Evolutionary conservation across 345 rosid species (phyloP), one percentile per base, ranked within the genome.

Genomic region (Rhodamnia argentea): DNA sequence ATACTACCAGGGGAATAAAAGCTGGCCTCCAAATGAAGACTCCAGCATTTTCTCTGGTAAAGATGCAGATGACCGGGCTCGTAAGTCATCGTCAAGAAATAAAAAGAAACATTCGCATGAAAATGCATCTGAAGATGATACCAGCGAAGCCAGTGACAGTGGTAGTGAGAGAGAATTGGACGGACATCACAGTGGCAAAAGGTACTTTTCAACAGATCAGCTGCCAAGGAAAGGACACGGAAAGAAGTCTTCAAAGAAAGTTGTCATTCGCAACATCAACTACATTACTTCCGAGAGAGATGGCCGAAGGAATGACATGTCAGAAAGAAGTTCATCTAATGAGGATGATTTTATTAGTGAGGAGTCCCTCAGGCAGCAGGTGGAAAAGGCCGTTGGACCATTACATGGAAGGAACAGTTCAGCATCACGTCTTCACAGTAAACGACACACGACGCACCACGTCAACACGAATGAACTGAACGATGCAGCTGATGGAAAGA

Each of bases 181-280:
- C 62, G 89, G 89, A 62, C 55, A 84, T 78, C 87, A 59, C 85
- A 89, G 88, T 83, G 90, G 87, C 15, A 87, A 87, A 53, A 88
- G 47, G 64, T 62, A 64, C 83, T 74, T 90, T 84, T 89, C 64
- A 12, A 86, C 54, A 81, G 88, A 87, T 88, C 89, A 89, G 84
- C 87, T 7, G 54, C 88, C 53, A n/a, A 91, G 86, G 90, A 96
- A 90, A 85, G 93, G 88, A 83, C 93, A 90, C 74, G 98, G 94
- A 82, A 95, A 95, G 86, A 94, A 93, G 86, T 91, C 95, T 44
- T 97, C 98, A 7, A 93, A 96, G 86, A 96, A 92, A 91, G 99
- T 97, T 24, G 98, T 97, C 44, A 97, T 97, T 82, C 97, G 97
- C 86, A 97, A 97, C 87, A 97, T 97, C 84, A 97, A 97, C 89